Evolutionary conservation across 129 eudicot species (phyloP).

Genomic region (Chrysanthemum seticuspe): DNA sequence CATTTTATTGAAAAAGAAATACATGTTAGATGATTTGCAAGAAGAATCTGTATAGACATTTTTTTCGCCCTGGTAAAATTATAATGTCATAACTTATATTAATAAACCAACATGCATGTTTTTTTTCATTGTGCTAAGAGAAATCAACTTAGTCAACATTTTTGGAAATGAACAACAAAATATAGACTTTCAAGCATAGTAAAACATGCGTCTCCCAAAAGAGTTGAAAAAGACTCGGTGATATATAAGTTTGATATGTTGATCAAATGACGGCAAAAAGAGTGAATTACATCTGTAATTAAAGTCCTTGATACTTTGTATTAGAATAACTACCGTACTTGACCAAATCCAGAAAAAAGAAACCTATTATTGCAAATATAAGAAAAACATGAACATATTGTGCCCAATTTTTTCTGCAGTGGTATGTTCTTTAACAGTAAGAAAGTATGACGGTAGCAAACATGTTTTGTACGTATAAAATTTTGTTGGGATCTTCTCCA

Average conservation of each 20-base stretch:
- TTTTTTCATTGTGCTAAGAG: not conserved
- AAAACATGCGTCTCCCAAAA: not conserved
- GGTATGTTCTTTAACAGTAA: not conserved
- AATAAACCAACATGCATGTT: conserved; percentile 7
- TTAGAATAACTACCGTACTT: conserved; percentile 2
- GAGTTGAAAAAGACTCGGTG: conserved; percentile 1
- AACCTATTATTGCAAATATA: not conserved
- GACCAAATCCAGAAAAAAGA: not conserved
- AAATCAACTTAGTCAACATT: not conserved
- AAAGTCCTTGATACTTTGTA: not conserved
- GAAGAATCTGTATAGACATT: not conserved
- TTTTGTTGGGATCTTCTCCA: not conserved
- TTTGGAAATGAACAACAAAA: not conserved
- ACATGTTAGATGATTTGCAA: conserved; percentile 16
- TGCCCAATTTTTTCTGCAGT: not conserved
- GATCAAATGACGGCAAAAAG: not conserved
- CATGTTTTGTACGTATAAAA: not conserved
- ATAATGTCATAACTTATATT: not conserved
- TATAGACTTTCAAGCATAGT: not conserved
- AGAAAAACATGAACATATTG: not conserved
- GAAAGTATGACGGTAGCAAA: conserved; percentile 1
- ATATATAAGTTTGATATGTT: not conserved
- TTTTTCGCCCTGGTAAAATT: not conserved
- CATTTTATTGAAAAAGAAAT: conserved; percentile 23
- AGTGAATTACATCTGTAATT: conserved; percentile 1